Evolutionary conservation across 73 alveolate genomes (phyloP).

Genomic region (Breviolum minutum): DNA sequence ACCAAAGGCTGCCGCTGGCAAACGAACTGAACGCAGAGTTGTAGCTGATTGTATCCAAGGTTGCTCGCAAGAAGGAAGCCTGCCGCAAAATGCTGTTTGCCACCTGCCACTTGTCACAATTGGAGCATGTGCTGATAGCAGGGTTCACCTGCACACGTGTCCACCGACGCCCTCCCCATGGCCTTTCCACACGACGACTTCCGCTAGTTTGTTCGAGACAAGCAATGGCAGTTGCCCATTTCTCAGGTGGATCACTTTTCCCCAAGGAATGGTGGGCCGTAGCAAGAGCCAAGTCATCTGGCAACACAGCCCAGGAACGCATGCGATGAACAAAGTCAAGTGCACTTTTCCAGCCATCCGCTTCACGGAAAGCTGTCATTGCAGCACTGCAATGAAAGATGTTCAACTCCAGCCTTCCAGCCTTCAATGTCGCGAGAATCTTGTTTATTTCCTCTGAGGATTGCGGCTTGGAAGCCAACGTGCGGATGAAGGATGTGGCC

Average conservation of each 20-base stretch:
- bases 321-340: not conserved
- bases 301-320: not conserved
- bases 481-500: not conserved
- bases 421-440: not conserved
- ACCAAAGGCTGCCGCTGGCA: not conserved
- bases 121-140: not conserved
- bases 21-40: slow-evolving; percentile 2
- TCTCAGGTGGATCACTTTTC: not conserved
- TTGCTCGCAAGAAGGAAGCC: not conserved
- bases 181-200: not conserved
- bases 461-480: not conserved
- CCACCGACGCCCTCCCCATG: not conserved
- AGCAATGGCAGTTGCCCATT: not conserved
- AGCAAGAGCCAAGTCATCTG: slow-evolving; percentile 4
- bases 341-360: not conserved
- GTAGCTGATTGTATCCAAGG: slow-evolving; percentile 15
- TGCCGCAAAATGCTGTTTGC: not conserved
- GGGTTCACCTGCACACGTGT: not conserved
- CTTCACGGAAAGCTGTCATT: not conserved
- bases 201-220: not conserved
- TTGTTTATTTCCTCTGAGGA: not conserved
- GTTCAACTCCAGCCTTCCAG: not conserved
- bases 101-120: not conserved
- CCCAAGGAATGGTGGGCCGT: not conserved
- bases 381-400: slow-evolving; percentile 47